A percentile compares a stretch with the other conserved stretches of the same genome.
Evolutionary conservation across 2,329 filamentous ascomycete genomes (phyloP).

Genomic region (Penicillium sp.): DNA sequence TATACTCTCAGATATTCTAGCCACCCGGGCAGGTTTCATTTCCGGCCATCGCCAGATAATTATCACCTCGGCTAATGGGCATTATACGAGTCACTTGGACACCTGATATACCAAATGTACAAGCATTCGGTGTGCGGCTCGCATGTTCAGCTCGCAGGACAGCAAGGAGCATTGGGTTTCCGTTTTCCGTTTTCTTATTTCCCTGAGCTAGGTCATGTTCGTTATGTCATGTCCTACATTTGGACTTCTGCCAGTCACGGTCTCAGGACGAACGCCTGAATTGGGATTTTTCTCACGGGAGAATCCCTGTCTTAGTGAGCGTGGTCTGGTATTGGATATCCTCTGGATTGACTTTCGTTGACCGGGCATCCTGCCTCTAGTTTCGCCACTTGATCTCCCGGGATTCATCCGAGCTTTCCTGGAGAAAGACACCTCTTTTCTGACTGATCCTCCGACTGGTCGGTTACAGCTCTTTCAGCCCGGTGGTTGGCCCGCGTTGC

Average conservation of each 20-base stretch:
- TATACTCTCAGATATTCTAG: not conserved
- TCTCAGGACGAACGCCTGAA: constrained; percentile 2
- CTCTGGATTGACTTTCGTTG: constrained; percentile 11
- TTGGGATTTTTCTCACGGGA: not conserved
- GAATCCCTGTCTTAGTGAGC: constrained; percentile 14
- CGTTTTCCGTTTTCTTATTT: not conserved
- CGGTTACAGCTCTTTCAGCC: not conserved
- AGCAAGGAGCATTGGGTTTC: constrained; percentile 17
- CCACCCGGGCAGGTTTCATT: too few relatives aligned
- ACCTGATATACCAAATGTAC: constrained; percentile 8
- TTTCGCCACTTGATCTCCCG: constrained; percentile 20
- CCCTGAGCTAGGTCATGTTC: constrained; percentile 5
- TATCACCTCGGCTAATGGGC: not conserved
- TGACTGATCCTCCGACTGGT: constrained; percentile 14
- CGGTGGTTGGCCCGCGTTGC: not conserved
- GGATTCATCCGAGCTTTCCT: constrained; percentile 14
- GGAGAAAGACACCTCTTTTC: constrained; percentile 8
- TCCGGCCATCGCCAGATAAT: not conserved
- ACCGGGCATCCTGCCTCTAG: constrained; percentile 17
- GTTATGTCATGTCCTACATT: constrained; percentile 28
- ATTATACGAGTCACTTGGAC: constrained; percentile 10
- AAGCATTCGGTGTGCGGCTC: not conserved
- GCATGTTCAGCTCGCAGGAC: constrained; percentile 9
- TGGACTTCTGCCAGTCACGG: constrained; percentile 1
- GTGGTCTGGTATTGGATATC: constrained; percentile 2